phyloP scores from a whole-genome alignment of 1,139 yeast species.

The Arxiozyma slooffiae region DNA sequence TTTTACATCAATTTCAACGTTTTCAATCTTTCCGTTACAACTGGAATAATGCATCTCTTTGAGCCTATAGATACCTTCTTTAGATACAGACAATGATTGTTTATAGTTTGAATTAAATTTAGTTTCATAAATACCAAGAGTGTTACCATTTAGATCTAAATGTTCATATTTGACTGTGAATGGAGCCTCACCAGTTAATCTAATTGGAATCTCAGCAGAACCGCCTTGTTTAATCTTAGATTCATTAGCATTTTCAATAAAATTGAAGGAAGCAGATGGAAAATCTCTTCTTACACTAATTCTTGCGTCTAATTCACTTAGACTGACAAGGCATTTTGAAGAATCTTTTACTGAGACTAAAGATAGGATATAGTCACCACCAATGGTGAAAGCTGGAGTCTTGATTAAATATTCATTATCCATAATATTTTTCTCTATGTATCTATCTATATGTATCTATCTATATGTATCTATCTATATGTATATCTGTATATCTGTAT shows the following conservation, averaged over 20 bases:
- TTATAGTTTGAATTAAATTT: conserved; percentile 32
- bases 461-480: no score
- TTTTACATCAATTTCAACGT: conserved; percentile 32
- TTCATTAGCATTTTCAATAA: conserved; percentile 26
- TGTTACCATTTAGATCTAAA: conserved; percentile 28
- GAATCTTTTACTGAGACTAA: conserved; percentile 61
- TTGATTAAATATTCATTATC: conserved; percentile 35
- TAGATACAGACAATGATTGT: conserved; percentile 37
- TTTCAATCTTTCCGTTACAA: conserved; percentile 53
- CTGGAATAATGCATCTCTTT: conserved; percentile 52
- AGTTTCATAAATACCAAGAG: conserved; percentile 21
- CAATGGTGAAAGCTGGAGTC: conserved; percentile 47
- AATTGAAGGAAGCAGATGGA: conserved; percentile 46
- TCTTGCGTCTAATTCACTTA: conserved; percentile 47
- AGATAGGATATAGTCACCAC: conserved; percentile 61
- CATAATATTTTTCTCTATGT: conserved; percentile 38
- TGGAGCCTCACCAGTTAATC: conserved; percentile 42
- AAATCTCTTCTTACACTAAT: conserved; percentile 58
- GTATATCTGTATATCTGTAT: no score
- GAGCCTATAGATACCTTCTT: conserved; percentile 57
- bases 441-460: no score
- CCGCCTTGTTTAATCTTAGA: conserved; percentile 54
- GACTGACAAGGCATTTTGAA: conserved; percentile 64
- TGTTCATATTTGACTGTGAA: conserved; percentile 39
- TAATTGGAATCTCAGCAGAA: conserved; percentile 47